A percentile compares a stretch with the other conserved stretches of the same genome.
phyloP scores from a whole-genome alignment of 352 stramenopile genomes.

The Sclerospora graminicola region DNA sequence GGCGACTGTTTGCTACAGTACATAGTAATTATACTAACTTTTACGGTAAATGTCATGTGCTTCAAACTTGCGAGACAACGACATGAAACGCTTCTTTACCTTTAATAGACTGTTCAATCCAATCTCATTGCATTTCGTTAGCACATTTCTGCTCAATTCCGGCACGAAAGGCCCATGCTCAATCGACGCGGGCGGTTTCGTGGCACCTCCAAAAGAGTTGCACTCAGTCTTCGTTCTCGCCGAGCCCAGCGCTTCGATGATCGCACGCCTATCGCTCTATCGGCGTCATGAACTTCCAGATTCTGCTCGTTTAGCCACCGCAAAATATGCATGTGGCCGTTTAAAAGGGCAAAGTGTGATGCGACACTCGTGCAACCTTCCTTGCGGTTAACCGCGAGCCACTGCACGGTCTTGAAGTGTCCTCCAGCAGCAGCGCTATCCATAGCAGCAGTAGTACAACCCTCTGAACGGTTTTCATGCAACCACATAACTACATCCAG shows the following conservation, averaged over 20 bases:
- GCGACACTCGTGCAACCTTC: constrained; percentile 71
- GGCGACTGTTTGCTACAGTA: no score
- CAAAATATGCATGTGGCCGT: constrained; percentile 53
- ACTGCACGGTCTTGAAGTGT: constrained; percentile 57
- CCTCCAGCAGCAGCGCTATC: constrained; percentile 58
- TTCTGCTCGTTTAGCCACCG: constrained; percentile 52
- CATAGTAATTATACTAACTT: no score
- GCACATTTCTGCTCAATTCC: constrained; percentile 11
- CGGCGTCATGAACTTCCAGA: constrained; percentile 8
- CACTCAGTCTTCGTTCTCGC: constrained; percentile 24
- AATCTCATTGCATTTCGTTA: constrained; percentile 1
- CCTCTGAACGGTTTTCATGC: constrained; percentile 46
- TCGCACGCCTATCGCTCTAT: background rate
- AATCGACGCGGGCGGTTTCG: constrained; percentile 18
- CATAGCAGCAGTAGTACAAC: constrained; percentile 64
- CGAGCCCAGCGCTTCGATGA: constrained; percentile 11
- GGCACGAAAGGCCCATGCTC: constrained; percentile 17
- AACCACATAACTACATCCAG: constrained; percentile 67
- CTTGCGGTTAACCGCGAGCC: constrained; percentile 39
- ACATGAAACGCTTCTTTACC: no score
- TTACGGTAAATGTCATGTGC: no score
- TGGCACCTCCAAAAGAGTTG: constrained; percentile 19
- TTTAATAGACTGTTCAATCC: constrained; percentile 20
- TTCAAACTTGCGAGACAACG: no score
- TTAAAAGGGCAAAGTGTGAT: constrained; percentile 54